phyloP scores from a whole-genome alignment of 1,139 yeast genomes.

The Taiozyma sp. region DNA sequence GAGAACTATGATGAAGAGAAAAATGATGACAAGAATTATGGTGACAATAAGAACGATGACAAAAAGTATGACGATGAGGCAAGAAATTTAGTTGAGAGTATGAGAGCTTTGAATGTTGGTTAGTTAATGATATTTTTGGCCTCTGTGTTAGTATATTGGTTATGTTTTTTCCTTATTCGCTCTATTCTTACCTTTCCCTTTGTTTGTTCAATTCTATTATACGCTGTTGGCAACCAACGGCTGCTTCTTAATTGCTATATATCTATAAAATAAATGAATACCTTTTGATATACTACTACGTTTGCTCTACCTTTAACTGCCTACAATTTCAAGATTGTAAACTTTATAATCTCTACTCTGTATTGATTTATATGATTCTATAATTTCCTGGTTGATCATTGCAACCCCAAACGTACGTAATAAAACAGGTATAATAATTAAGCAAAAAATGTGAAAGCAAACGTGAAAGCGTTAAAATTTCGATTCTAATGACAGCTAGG shows the following conservation, averaged over 20 bases:
- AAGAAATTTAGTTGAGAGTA: conserved; percentile 20
- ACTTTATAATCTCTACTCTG: neutral
- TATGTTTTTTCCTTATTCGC: neutral
- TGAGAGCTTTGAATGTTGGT: conserved; percentile 5
- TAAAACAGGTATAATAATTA: neutral
- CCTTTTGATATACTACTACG: neutral
- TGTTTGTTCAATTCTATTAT: neutral
- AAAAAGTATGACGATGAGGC: conserved; percentile 22
- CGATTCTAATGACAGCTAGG: neutral
- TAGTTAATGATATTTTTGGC: neutral
- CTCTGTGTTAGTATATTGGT: neutral
- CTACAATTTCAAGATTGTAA: no score
- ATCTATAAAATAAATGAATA: no score
- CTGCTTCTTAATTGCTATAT: neutral
- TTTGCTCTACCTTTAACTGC: neutral
- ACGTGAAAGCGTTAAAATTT: neutral
- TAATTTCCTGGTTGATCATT: neutral
- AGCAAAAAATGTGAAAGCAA: neutral
- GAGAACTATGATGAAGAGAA: no score
- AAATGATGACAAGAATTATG: no score
- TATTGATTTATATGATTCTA: neutral
- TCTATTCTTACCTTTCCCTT: neutral
- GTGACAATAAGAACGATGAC: conserved; percentile 5
- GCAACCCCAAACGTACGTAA: neutral
- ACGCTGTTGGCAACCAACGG: no score